Conservation (phyloP, 805 yeast species). For the Metschnikowia corniflorae region DNA sequence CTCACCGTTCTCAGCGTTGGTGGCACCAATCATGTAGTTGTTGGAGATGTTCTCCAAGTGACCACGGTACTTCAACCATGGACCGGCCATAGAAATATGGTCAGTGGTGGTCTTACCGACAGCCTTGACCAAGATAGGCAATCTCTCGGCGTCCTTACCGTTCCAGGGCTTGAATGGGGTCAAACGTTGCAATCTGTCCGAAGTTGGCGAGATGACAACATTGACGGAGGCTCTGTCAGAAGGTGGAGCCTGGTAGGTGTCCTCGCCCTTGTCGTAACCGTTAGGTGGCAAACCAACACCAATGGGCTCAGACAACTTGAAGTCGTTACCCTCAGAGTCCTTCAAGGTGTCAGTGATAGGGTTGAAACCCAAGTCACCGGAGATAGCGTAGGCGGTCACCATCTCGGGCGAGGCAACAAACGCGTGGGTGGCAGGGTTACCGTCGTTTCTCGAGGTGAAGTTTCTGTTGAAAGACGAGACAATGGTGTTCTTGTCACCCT, state of each 20-base stretch:
- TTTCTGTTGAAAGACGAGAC: constrained; percentile 97
- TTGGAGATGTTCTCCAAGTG: constrained; percentile 97
- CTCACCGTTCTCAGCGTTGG: constrained; percentile 92
- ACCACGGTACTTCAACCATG: constrained; percentile 99
- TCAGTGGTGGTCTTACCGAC: constrained; percentile 98
- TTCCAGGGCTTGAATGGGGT: constrained; percentile 95
- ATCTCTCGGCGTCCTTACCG: constrained; percentile 83
- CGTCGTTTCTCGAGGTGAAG: constrained; percentile 96
- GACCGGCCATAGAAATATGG: constrained; percentile 99
- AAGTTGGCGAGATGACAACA: constrained; percentile 79
- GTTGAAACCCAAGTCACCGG: constrained; percentile 96
- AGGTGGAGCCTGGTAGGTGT: constrained; percentile 98
- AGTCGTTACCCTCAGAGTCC: constrained; percentile 86
- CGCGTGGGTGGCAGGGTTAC: constrained; percentile 96
- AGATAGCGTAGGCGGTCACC: constrained; percentile 90
- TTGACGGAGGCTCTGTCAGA: constrained; percentile 68
- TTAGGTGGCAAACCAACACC: constrained; percentile 87
- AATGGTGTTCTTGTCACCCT: constrained; percentile 94
- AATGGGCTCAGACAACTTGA: constrained; percentile 79
- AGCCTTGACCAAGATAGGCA: constrained; percentile 95
- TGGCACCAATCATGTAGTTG: constrained; percentile 99
- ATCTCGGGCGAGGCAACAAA: constrained; percentile 96
- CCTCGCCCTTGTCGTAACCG: constrained; percentile 91
- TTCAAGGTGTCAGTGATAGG: constrained; percentile 87
- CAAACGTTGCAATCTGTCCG: constrained; percentile 94